Base-by-base conservation (phyloP, 148 eudicot species). In the Polygonum maritimum region DNA sequence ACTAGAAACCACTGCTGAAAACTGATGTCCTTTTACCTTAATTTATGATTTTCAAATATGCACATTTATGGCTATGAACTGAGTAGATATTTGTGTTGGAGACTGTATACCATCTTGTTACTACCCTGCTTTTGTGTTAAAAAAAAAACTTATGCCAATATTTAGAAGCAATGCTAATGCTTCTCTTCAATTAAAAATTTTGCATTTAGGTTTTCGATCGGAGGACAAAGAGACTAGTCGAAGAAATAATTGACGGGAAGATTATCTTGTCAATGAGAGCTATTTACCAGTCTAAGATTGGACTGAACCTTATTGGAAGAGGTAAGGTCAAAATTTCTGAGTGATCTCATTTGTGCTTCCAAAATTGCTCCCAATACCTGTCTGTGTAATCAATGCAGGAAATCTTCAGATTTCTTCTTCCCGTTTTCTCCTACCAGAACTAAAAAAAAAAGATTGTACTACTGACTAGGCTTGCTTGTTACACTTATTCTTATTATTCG, bases 231-330 rank as follows among this genome's bases (percentile, higher is more conserved):
- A 89, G 93, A 85, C 81, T 94, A 71, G 96, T 92, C 76, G 98
- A 94, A 84, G 98, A 94, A 89, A 57, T 88, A 79, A 92, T 94
- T 78, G 93, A 92, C 76, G 84, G 88, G 73, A 94, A 92, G 85
- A 92, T 94, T 79, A 85, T 94, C 74, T 74, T 94, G 77, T 88
- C 98, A 69, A 92, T 94, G 97, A 85, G 98, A 85, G 90, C 97
- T 75, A 82, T 94, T 73, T 94, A 94, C 79, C 98, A 92, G 75
- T 86, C 90, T 78, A 92, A 88, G 83, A 38, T 90, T 52, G 98
- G 98, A 47, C 89, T 87, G 73, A 87, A 85, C 65, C 78, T 94
- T 77, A 85, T 94, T 87, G 91, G 83, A 83, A 90, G 76, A 87
- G 98, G 98, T 94, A 86, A 18, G 70, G 38, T 65, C 40, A 65